phyloP scores from a whole-genome alignment of 2,329 filamentous ascomycete genomes.

The Aspergillus fijiensis region DNA sequence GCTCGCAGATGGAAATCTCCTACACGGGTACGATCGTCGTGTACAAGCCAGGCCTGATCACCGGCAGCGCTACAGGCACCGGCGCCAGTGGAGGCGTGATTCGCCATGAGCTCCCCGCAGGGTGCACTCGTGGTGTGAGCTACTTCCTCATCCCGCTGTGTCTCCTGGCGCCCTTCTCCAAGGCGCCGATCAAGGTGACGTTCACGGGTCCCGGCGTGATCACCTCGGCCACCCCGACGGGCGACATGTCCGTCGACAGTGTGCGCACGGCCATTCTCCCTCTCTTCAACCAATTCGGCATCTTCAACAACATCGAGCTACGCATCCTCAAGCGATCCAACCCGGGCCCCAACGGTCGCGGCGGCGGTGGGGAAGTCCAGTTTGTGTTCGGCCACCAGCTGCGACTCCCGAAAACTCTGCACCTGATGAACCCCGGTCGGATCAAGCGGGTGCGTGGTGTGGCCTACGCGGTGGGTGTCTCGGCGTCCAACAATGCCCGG shows the following conservation, averaged over 20 bases:
- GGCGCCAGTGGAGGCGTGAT: constrained; percentile 74
- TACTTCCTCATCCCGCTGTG: constrained; percentile 92
- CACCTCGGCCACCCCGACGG: constrained; percentile 76
- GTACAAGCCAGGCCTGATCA: constrained; percentile 89
- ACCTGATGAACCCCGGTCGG: constrained; percentile 77
- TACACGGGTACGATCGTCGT: constrained; percentile 92
- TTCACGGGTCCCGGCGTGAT: constrained; percentile 92
- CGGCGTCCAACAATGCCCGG: constrained; percentile 86
- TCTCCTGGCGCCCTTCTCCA: constrained; percentile 88
- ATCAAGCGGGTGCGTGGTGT: constrained; percentile 90
- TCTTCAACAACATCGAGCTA: constrained; percentile 81
- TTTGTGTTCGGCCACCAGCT: constrained; percentile 91
- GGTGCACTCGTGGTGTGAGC: constrained; percentile 76
- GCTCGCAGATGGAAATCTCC: constrained; percentile 89
- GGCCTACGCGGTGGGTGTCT: constrained; percentile 88
- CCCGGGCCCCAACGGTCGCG: constrained; percentile 69
- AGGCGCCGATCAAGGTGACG: constrained; percentile 83
- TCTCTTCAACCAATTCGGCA: constrained; percentile 85
- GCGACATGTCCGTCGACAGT: constrained; percentile 88
- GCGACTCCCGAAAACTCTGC: constrained; percentile 87
- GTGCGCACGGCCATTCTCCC: constrained; percentile 91
- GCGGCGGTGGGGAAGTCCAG: constrained; percentile 90
- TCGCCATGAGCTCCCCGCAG: constrained; percentile 74
- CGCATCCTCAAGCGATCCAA: constrained; percentile 78
- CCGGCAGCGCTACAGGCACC: constrained; percentile 73